Base-by-base conservation (phyloP, 2,329 filamentous ascomycete species). In the Talaromyces sp. region DNA sequence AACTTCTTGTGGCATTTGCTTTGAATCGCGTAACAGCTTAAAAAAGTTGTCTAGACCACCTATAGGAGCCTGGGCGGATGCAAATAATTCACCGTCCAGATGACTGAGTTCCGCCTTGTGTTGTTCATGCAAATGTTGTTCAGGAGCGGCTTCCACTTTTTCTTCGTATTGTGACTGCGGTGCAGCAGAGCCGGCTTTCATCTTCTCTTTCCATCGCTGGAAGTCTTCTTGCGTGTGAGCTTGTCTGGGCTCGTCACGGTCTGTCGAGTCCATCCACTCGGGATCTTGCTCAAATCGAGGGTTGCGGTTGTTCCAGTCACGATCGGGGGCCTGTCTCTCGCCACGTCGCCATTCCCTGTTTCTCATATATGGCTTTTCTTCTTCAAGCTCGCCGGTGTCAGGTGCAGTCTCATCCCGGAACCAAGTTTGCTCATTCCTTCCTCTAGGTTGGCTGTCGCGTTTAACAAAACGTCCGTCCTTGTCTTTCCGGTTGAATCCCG, bases 121-220 rank as follows among this genome's bases (percentile, higher is more conserved):
- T 14, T 58, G 24, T 43, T 64, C 51, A 21, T 59, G 56, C 26
- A 62, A 57, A 50, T 63, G 46, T n/a, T 66, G 58, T 56, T 71
- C 72, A 17, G 58, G 61, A 3, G 63, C 61, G n/a, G 57, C 63
- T 53, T 79, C 77, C 63, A 76, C 80, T 67, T 80, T 80, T 61
- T 81, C 76, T 55, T 74, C 74, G 10, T 73, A 64, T 54, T 76
- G 66, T 46, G 63, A 62, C 12, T 46, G 43, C 50, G 65, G 64
- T 29, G 67, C 65, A n/a, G 69, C 64, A 56, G 74, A 85, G 63
- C 85, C 83, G 43, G 86, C 87, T 74, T 90, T 93, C 91, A 95
- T 95, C 64, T 83, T 84, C 67, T 95, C 91, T 82, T 96, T 96
- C 86, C 93, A 97, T 66, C 90, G 90, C 76, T 95, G 88, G 74